Evolutionary conservation across 768 basidiomycete genomes (phyloP).

Genomic region (Postia placenta): DNA sequence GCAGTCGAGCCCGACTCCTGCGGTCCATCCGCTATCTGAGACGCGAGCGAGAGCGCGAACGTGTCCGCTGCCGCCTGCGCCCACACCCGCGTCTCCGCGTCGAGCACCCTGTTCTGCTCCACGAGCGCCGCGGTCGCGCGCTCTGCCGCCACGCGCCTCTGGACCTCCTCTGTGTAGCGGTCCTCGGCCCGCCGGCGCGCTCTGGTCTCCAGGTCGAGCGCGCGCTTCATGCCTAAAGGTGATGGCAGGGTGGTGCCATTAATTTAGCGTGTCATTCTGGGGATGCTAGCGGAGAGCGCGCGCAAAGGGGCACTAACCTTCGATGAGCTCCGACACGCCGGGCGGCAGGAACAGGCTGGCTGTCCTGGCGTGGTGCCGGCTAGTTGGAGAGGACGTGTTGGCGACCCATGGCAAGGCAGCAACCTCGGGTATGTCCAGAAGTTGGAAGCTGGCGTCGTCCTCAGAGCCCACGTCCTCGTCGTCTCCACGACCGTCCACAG

Average conservation of each 20-base stretch:
- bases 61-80: constrained; percentile 13
- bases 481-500: background rate
- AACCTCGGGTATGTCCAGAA: constrained; percentile 29
- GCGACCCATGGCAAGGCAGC: constrained; percentile 29
- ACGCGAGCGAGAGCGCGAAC: constrained; percentile 10
- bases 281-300: constrained; percentile 1
- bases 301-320: constrained; percentile 22
- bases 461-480: background rate
- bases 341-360: constrained; percentile 29
- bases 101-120: constrained; percentile 10
- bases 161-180: constrained; percentile 25
- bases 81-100: constrained; percentile 12
- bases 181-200: constrained; percentile 30
- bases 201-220: constrained; percentile 24
- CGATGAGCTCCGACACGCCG: constrained; percentile 27
- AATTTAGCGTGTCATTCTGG: too few species aligned
- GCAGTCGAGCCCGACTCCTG: background rate
- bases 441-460: constrained; percentile 21
- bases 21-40: background rate
- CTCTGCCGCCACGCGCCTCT: constrained; percentile 27
- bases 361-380: background rate
- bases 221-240: constrained; percentile 27
- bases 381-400: constrained; percentile 9
- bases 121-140: constrained; percentile 13
- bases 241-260: too few species aligned